Evolutionary conservation across 805 yeast species (phyloP).

Genomic region (Candida anglica): DNA sequence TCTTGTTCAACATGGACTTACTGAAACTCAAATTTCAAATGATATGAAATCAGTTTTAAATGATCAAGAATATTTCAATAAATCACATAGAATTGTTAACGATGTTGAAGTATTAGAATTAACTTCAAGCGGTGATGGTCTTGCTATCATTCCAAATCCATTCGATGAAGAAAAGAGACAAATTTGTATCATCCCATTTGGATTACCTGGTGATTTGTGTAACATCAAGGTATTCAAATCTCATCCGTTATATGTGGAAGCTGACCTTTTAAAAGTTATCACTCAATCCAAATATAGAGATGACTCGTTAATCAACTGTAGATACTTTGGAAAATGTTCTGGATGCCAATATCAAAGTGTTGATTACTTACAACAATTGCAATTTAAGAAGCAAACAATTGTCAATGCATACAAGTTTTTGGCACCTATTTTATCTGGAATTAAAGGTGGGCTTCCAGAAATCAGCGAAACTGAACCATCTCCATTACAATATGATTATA

Average conservation of each 20-base stretch:
- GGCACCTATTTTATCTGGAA: conserved; percentile 50
- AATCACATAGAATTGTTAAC: conserved; percentile 55
- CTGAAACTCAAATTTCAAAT: conserved; percentile 49
- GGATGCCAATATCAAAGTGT: conserved; percentile 93
- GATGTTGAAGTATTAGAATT: conserved; percentile 56
- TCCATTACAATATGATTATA: conserved; percentile 70
- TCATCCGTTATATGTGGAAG: conserved; percentile 68
- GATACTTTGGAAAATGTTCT: conserved; percentile 87
- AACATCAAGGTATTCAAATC: conserved; percentile 71
- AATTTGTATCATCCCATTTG: conserved; percentile 79
- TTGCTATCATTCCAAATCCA: conserved; percentile 68
- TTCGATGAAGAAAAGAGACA: conserved; percentile 41
- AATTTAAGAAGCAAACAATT: conserved; percentile 69
- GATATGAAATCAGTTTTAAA: conserved; percentile 66
- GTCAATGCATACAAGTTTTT: conserved; percentile 76
- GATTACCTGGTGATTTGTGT: conserved; percentile 81
- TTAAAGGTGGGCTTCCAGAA: conserved; percentile 47
- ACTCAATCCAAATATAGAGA: conserved; percentile 36
- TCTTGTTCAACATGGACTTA: conserved; percentile 37
- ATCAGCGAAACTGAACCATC: conserved; percentile 66
- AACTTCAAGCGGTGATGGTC: conserved; percentile 84
- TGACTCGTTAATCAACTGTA: conserved; percentile 62
- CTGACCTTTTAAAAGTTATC: conserved; percentile 61
- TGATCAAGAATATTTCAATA: conserved; percentile 42
- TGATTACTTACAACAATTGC: conserved; percentile 67